Percentiles rank a stretch among this genome's conserved stretches.
These are phyloP conservation scores for Hanseniaspora lachancei DNA, from an alignment of 805 yeast species.

Conservation along the genomic window DNA sequence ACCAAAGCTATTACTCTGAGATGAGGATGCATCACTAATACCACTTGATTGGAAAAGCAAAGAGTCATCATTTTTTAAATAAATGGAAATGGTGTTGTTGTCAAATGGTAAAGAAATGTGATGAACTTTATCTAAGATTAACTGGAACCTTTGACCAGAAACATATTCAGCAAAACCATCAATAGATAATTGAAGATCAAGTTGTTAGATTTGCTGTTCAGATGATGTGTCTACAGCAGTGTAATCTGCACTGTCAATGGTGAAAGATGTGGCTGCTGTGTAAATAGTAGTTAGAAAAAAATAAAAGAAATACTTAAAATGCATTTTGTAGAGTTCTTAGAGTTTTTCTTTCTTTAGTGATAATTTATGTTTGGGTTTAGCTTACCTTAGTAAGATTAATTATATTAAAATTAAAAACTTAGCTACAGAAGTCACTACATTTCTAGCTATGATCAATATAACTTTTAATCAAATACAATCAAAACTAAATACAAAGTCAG, in stretches of 20 bases:
- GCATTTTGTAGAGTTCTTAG: background rate
- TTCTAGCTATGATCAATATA: background rate
- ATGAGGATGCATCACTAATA: background rate
- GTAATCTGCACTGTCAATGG: background rate
- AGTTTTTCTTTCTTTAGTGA: background rate
- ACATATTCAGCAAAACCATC: background rate
- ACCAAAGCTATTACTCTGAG: slow-evolving; percentile 1
- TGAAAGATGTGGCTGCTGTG: background rate
- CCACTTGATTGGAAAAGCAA: background rate
- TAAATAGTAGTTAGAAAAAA: background rate
- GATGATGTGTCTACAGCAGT: background rate
- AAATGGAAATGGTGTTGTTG: slow-evolving; percentile 1
- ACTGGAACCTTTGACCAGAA: background rate
- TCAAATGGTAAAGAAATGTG: slow-evolving; percentile 8
- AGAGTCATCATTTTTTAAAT: slow-evolving; percentile 3
- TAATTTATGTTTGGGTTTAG: background rate
- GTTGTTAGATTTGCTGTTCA: background rate
- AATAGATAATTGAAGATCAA: slow-evolving; percentile 1
- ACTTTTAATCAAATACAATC: background rate
- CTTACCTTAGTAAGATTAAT: background rate
- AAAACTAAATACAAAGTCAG: no score
- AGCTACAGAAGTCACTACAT: no score
- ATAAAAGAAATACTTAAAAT: background rate
- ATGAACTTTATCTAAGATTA: slow-evolving; percentile 2
- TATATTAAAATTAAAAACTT: no score